These are phyloP conservation scores for Tremella mesenterica DNA, from an alignment of 768 basidiomycete species.

Conservation along the genomic window DNA sequence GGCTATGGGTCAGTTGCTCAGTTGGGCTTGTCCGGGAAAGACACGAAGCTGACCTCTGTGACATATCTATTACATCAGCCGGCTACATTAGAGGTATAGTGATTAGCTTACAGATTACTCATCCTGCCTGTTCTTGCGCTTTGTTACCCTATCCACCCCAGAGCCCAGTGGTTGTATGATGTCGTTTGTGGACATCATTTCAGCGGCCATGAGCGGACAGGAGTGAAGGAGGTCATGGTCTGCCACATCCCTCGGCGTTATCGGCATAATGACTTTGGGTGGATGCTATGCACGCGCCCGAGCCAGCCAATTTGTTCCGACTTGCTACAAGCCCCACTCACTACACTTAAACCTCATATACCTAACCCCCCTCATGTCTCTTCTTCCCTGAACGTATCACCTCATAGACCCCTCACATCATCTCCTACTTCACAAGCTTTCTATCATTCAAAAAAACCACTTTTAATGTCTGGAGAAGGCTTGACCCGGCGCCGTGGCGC, in stretches of 20 bases:
- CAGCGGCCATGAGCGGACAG: not conserved
- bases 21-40: not conserved
- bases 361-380: not conserved
- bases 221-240: not conserved
- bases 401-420: constrained; percentile 8
- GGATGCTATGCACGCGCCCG: too few species aligned
- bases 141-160: not conserved
- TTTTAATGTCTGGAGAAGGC: constrained; percentile 23
- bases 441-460: too few species aligned
- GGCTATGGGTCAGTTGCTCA: constrained; percentile 23
- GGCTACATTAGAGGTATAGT: not conserved
- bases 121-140: constrained; percentile 14
- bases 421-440: too few species aligned
- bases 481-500: constrained; percentile 40
- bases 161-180: too few species aligned
- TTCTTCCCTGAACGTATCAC: not conserved
- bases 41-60: constrained; percentile 35
- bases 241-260: not conserved
- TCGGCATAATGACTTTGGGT: too few species aligned
- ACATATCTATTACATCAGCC: constrained; percentile 21
- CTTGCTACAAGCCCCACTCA: too few species aligned
- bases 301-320: too few species aligned
- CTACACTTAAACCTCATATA: not conserved
- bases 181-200: too few species aligned
- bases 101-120: constrained; percentile 37